Conservation (phyloP, 2,329 filamentous ascomycete genomes). For the Exophiala spinifera region DNA sequence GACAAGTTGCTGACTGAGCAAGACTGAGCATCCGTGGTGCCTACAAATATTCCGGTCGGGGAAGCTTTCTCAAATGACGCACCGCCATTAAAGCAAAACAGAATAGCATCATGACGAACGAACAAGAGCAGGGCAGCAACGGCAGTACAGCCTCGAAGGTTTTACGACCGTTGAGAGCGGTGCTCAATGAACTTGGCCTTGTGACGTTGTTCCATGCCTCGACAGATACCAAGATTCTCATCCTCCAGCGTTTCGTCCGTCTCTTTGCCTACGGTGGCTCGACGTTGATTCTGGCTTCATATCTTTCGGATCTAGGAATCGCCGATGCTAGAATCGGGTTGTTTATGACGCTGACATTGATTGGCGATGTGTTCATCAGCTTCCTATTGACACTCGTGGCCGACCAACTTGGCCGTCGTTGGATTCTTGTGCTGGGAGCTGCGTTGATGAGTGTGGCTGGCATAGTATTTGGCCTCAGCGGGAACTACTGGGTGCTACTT, state of each 20-base stretch:
- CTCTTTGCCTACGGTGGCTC: constrained; percentile 64
- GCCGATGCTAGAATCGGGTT: constrained; percentile 59
- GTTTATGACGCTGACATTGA: constrained; percentile 63
- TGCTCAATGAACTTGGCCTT: constrained; percentile 36
- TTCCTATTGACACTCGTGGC: constrained; percentile 58
- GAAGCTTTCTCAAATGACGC: no score
- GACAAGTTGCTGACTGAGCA: no score
- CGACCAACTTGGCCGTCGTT: constrained; percentile 54
- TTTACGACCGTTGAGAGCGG: constrained; percentile 4
- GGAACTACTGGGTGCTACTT: constrained; percentile 58
- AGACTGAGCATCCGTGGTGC: no score
- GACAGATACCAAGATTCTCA: constrained; percentile 40
- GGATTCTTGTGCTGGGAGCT: constrained; percentile 54
- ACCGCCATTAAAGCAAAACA: not conserved
- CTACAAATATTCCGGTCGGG: no score
- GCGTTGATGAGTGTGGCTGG: constrained; percentile 56
- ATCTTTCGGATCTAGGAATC: constrained; percentile 55
- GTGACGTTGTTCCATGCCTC: constrained; percentile 38
- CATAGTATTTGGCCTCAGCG: constrained; percentile 50
- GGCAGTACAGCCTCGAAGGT: constrained; percentile 2
- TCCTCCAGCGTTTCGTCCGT: constrained; percentile 47
- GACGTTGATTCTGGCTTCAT: constrained; percentile 60
- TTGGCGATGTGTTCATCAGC: constrained; percentile 59
- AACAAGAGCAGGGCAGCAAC: not conserved
- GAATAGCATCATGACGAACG: not conserved